Evolutionary conservation across 768 basidiomycete species (phyloP), one percentile per base, ranked within the genome.

Genomic region (Lactarius indigo): DNA sequence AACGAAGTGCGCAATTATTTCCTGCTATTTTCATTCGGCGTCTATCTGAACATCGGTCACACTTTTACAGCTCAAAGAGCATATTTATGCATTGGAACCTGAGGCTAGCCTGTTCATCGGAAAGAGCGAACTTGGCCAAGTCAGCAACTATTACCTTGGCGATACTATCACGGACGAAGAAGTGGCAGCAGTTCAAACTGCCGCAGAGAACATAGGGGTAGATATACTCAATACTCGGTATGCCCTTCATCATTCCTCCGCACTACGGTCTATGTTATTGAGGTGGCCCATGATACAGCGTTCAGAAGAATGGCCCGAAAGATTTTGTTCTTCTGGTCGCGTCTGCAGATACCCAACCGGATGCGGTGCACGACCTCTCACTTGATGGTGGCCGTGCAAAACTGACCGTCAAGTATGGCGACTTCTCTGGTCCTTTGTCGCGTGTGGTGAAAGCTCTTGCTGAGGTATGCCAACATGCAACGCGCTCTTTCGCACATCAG

Each of bases 71-170:
- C 78, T 94, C 69, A 86, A 86, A 75, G 85, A 82, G 1, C 85
- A 91, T 73, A 90, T 95, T 54, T 95, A 93, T 74, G 79, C 87
- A 2, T 71, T 81, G 15, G 73, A 77, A 30, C 92, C 93, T 2
- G 87, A 91, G 73, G 75, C 82, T 1, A 84, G 82, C 59, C 80
- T 92, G 64, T 87, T 84, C 75, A 89, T 96, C 69, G 93, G 93
- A 60, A 94, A 94, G 74, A 89, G 87, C 54, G 81, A 77, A 61
- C 80, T 85, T 26, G 93, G 93, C 1, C 91, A 94, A 66, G 74
- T 92, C 61, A 91, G 88, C 35, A 92, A 93, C 74, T 96, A 95
- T 76, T 96, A 96, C 73, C 85, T 88, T 31, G 92, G 91, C 1
- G 82, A 89, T 66, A 74, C 83, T 12, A 85, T 89, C 26, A 81